Evolutionary conservation across 306 rosid species (phyloP).

Genomic region (Nissolia schottii): DNA sequence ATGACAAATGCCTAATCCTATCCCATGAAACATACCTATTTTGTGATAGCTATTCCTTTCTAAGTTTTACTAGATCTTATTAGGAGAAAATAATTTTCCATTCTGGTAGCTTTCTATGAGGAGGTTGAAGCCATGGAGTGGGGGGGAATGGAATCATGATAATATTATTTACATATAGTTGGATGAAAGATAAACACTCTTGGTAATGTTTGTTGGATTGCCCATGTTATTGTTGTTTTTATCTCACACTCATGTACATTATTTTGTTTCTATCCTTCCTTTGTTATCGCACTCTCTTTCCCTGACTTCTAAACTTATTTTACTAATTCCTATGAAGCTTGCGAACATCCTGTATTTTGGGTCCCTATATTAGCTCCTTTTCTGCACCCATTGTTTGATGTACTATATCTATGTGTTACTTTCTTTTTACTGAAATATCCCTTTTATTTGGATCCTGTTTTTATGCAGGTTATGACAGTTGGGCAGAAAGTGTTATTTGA

Average conservation of each 20-base stretch:
- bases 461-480: conserved; percentile 71
- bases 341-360: neutral
- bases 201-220: neutral
- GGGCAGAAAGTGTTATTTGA: conserved; percentile 92
- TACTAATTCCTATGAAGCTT: neutral
- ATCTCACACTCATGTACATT: conserved; percentile 3
- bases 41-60: neutral
- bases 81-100: neutral
- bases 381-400: neutral
- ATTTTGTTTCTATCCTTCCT: neutral
- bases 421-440: too few relatives aligned
- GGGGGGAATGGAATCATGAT: neutral
- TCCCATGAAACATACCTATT: too few relatives aligned
- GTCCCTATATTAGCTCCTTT: neutral
- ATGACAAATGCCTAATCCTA: too few relatives aligned
- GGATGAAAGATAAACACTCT: neutral
- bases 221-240: conserved; percentile 12
- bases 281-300: neutral
- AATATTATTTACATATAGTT: neutral
- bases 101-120: neutral
- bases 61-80: neutral
- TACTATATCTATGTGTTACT: neutral
- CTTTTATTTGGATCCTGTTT: conserved; percentile 8
- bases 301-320: neutral
- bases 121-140: too few relatives aligned